Base-by-base conservation (phyloP, 2,329 filamentous ascomycete species). In the Fusarium hostae region DNA sequence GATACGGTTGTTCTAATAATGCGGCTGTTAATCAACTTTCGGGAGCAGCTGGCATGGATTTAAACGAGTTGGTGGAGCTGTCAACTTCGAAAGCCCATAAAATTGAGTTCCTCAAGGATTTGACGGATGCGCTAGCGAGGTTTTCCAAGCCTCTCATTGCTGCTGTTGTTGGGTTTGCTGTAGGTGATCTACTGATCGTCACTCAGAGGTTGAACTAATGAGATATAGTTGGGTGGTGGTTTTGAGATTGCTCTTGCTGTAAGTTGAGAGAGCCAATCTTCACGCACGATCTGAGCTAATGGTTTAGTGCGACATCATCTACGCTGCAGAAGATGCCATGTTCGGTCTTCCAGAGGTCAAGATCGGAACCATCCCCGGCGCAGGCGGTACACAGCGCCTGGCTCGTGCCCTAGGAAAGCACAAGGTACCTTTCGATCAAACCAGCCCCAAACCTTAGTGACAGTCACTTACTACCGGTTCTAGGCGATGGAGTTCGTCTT, bases 271-370 rank as follows among this genome's bases (percentile, higher is more conserved):
- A 10, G 7, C 20, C 2, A 6, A 4, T 26, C 5, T 18, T 30
- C 32, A 9, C 16, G 4, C 26, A n/a, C 43, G 6, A 26, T 3
- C 13, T 28, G 15, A 55, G 41, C 34, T 20, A 3, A 37, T 40
- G 20, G 4, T 12, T 11, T 32, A 80, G 78, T 80, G 79, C 63
- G 79, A 80, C 30, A 76, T 80, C 30, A 79, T 80, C 47, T 79
- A 79, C 56, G 76, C 79, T 18, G 77, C 78, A 22, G 68, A 77
- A 44, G 68, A 68, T 59, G 74, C 78, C 63, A 71, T 70, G n/a
- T 80, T 81, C 48, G 79, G 79, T 7, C 75, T 80, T 13, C 79
- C 79, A n/a, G 79, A 80, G 61, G 76, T 81, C 51, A 80, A 76
- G 62, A 79, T 80, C 32, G 79, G 79, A 30, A 76, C 78, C 2